phyloP scores from a whole-genome alignment of 768 basidiomycete genomes.

The Chiua virens region DNA sequence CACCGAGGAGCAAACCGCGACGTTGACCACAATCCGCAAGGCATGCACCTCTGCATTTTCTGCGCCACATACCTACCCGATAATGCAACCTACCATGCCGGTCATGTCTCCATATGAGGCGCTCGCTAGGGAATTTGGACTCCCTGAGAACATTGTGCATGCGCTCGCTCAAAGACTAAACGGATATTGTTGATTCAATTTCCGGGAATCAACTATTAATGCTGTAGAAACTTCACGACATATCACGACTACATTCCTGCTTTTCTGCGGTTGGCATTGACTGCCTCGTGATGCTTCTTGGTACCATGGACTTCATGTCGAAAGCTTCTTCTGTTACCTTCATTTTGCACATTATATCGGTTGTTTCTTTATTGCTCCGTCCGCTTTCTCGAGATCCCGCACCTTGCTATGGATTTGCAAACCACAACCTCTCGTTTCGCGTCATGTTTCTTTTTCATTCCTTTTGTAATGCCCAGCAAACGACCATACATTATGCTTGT shows the following conservation, averaged over 20 bases:
- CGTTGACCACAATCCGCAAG: conserved; percentile 45
- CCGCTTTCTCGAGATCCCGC: conserved; percentile 14
- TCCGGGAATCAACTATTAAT: background rate
- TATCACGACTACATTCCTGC: conserved; percentile 11
- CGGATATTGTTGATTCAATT: conserved; percentile 18
- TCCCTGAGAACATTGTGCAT: conserved; percentile 65
- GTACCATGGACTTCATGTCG: conserved; percentile 17
- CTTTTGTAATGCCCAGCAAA: conserved; percentile 25
- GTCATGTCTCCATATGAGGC: conserved; percentile 41
- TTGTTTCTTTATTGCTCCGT: conserved; percentile 16
- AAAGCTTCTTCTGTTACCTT: conserved; percentile 10
- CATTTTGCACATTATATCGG: conserved; percentile 14
- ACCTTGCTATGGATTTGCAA: conserved; percentile 30
- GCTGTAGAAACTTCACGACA: conserved; percentile 17
- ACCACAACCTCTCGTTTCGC: conserved; percentile 18
- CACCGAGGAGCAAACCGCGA: conserved; percentile 56
- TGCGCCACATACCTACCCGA: conserved; percentile 5
- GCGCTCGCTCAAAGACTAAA: conserved; percentile 61
- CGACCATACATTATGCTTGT: conserved; percentile 26
- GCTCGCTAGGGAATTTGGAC: conserved; percentile 75
- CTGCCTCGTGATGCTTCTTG: conserved; percentile 28
- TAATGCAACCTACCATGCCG: conserved; percentile 13
- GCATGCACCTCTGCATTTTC: conserved; percentile 23
- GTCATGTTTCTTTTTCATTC: conserved; percentile 11
- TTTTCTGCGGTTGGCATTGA: conserved; percentile 25